Percentiles rank a stretch among this genome's conserved stretches.
Conservation (phyloP, 371 early-diverging fungal species). For the Mucor racemosus region DNA sequence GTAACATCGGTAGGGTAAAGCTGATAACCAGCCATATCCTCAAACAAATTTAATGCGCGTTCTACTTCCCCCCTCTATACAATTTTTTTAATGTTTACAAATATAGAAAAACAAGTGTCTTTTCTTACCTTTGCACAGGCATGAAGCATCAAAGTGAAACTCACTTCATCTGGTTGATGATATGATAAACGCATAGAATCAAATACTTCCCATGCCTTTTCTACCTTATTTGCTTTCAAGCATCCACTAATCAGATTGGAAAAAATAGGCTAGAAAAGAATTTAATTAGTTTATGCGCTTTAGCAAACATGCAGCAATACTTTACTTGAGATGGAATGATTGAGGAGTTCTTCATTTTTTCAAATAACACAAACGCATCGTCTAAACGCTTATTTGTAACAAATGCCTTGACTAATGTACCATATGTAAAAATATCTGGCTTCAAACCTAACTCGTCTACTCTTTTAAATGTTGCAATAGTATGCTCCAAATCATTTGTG, state of each 20-base stretch:
- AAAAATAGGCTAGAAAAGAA: conserved; percentile 60
- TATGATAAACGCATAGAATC: conserved; percentile 85
- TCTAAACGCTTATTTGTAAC: conserved; percentile 59
- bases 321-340: conserved; percentile 51
- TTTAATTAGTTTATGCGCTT: too few relatives aligned
- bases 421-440: conserved; percentile 71
- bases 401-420: conserved; percentile 76
- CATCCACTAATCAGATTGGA: conserved; percentile 86
- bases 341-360: conserved; percentile 66
- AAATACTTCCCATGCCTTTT: conserved; percentile 91
- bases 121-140: conserved; percentile 78
- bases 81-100: too few relatives aligned
- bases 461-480: conserved; percentile 59
- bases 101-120: neutral
- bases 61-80: conserved; percentile 71
- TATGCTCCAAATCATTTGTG: conserved; percentile 63
- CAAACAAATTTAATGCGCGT: conserved; percentile 80
- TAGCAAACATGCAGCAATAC: too few relatives aligned
- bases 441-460: conserved; percentile 49
- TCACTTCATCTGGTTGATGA: conserved; percentile 76
- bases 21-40: conserved; percentile 74
- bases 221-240: conserved; percentile 65
- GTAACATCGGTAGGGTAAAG: conserved; percentile 82
- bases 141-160: conserved; percentile 89
- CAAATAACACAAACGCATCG: conserved; percentile 77